These are phyloP conservation scores for Amylostereum chailletii DNA, from an alignment of 1,284 basidiomycete genomes.

Conservation along the genomic window DNA sequence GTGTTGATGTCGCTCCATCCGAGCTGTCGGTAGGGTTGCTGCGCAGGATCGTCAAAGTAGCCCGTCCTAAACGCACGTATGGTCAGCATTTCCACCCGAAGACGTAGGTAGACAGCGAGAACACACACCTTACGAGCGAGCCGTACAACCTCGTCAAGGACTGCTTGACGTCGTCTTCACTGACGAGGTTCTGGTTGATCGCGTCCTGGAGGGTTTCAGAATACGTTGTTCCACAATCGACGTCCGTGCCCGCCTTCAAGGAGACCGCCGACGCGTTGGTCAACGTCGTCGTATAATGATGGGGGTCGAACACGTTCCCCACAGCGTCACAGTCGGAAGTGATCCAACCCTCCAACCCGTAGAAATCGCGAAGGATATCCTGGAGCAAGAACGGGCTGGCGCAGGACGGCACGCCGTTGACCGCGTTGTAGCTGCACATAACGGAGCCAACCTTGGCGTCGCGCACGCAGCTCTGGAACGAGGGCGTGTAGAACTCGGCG, in stretches of 20 bases:
- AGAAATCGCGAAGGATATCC: slow-evolving; percentile 39
- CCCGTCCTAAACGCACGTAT: slow-evolving; percentile 29
- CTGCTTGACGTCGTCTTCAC: slow-evolving; percentile 30
- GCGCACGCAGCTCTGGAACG: slow-evolving; percentile 48
- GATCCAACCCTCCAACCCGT: slow-evolving; percentile 43
- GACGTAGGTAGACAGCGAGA: background rate
- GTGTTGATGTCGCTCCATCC: slow-evolving; percentile 40
- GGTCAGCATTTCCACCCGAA: background rate
- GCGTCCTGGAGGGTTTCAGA: slow-evolving; percentile 34
- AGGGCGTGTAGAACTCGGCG: slow-evolving; percentile 43
- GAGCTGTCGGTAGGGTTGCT: slow-evolving; percentile 42
- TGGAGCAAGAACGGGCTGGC: slow-evolving; percentile 44
- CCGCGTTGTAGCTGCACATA: slow-evolving; percentile 56
- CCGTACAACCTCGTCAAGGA: slow-evolving; percentile 39
- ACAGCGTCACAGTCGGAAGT: slow-evolving; percentile 33
- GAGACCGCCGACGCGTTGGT: slow-evolving; percentile 39
- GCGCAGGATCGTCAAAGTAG: slow-evolving; percentile 42
- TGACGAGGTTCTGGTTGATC: slow-evolving; percentile 36
- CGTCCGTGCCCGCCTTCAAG: slow-evolving; percentile 44
- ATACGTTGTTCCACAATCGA: slow-evolving; percentile 45
- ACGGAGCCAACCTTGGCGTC: slow-evolving; percentile 48
- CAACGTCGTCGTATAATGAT: slow-evolving; percentile 34
- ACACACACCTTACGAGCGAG: slow-evolving; percentile 39
- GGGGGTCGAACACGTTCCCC: slow-evolving; percentile 38
- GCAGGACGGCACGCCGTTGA: slow-evolving; percentile 49